Conservation (phyloP, 495 filamentous ascomycete genomes). For the Aspergillus bridgeri region DNA sequence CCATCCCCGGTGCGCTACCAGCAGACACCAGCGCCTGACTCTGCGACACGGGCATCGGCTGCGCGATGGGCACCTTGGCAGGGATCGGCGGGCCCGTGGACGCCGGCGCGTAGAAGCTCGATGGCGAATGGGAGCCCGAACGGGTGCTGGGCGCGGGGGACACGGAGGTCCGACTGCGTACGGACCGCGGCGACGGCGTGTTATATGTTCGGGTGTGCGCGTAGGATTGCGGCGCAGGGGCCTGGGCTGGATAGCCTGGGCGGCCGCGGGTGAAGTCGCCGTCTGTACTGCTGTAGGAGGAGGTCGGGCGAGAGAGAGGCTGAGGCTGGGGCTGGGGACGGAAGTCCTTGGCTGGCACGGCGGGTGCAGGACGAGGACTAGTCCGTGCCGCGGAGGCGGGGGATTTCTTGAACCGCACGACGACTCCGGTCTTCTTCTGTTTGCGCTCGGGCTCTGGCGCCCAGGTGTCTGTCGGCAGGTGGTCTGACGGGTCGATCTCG, state of each 20-base stretch:
- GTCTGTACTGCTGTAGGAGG: neutral
- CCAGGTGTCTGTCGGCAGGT: constrained; percentile 86
- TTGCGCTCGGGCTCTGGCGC: constrained; percentile 90
- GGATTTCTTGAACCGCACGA: constrained; percentile 48
- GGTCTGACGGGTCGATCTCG: constrained; percentile 88
- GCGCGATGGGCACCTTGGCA: constrained; percentile 65
- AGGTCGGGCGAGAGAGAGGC: neutral
- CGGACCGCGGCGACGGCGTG: constrained; percentile 11
- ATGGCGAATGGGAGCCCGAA: constrained; percentile 33
- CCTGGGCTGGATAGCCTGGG: constrained; percentile 16
- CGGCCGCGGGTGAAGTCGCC: constrained; percentile 19
- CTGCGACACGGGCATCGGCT: constrained; percentile 29
- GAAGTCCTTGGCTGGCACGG: constrained; percentile 4
- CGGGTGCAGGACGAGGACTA: neutral
- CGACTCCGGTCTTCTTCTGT: constrained; percentile 54
- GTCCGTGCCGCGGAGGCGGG: constrained; percentile 24
- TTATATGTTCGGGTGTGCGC: constrained; percentile 23
- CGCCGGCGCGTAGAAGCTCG: constrained; percentile 29
- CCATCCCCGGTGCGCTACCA: constrained; percentile 35
- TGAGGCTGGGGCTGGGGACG: neutral
- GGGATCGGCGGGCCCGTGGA: constrained; percentile 62
- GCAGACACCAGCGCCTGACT: constrained; percentile 21
- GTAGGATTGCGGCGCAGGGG: constrained; percentile 4
- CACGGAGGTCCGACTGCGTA: constrained; percentile 10
- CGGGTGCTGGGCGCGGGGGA: constrained; percentile 5